Percentiles rank a stretch among this genome's conserved stretches.
phyloP scores from a whole-genome alignment of 805 yeast genomes.

The Lipomyces sp. region DNA sequence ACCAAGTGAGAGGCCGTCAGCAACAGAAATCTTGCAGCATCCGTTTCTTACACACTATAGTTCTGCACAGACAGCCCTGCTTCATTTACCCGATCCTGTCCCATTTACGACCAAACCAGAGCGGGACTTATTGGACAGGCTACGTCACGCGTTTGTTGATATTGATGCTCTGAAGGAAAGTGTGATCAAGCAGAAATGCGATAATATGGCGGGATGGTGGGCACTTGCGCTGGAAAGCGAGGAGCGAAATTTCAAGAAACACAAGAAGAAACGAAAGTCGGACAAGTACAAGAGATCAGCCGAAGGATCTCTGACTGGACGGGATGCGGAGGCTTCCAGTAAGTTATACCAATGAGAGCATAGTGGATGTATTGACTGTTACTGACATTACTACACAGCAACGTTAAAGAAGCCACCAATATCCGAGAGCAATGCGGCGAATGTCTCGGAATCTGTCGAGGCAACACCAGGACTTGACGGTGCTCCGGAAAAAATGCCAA shows the following conservation, averaged over 20 bases:
- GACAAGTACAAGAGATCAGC: constrained; percentile 1
- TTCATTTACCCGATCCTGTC: constrained; percentile 47
- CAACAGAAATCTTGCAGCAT: constrained; percentile 56
- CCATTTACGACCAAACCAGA: constrained; percentile 68
- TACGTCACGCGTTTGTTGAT: constrained; percentile 68
- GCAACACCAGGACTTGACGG: neutral
- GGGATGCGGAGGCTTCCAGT: constrained; percentile 3
- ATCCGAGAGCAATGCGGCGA: neutral
- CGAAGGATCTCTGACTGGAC: constrained; percentile 18
- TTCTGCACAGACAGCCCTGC: constrained; percentile 48
- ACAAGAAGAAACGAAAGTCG: constrained; percentile 31
- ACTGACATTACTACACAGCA: neutral
- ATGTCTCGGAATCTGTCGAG: neutral
- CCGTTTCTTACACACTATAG: constrained; percentile 46
- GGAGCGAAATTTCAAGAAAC: constrained; percentile 38
- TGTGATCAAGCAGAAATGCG: constrained; percentile 64
- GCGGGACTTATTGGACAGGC: constrained; percentile 60
- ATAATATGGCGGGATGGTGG: constrained; percentile 76
- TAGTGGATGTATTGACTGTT: neutral
- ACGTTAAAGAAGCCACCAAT: constrained; percentile 14
- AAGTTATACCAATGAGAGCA: neutral
- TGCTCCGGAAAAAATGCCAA: neutral
- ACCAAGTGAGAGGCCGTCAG: constrained; percentile 65
- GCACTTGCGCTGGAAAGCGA: constrained; percentile 65
- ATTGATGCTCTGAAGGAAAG: constrained; percentile 62